Evolutionary conservation across 129 eudicot genomes (phyloP), one percentile per base, ranked within the genome.

Genomic region (Chrysanthemum lavandulifolium): DNA sequence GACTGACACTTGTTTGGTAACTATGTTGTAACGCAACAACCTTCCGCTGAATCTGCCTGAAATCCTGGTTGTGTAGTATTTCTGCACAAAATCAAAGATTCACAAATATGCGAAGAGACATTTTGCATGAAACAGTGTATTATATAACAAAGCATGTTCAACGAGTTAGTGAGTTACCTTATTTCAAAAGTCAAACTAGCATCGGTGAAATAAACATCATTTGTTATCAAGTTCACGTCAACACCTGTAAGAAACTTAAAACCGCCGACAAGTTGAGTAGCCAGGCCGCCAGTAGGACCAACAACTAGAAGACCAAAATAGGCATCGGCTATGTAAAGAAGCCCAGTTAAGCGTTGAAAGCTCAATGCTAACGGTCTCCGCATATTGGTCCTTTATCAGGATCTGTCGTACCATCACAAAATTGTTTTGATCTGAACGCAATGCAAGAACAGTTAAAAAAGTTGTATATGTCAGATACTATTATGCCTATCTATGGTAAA

Each of bases 331-430:
- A 77, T 73, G 64, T 67, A 73, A 29, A 72, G 72, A 53, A 66
- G 59, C 6, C 76, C 74, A 1, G 40, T 78, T 67, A 13, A 29
- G 2, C 61, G 73, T 12, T 79, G 49, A 60, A 75, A 79, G 27
- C 79, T 68, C 14, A 83, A 62, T 0, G 83, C 87, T 10, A 83
- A 1, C 0, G 84, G 81, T 63, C 81, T 60, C 81, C 87, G 4
- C 84, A 79, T 59, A 67, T 75, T 11, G 68, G 62, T 23, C 75
- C 81, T 36, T 50, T 49, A 21, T 70, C 25, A 18, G 62, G 67
- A n/a, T 76, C 80, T 8, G 18, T 69, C 21, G 65, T 58, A 36
- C 87, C 69, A 61, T 83, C 78, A 52, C 87, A 83, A 5, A 49
- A 25, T 58, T 65, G 72, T 25, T 71, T 71, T 36, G 76, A 71